Evolutionary conservation across 1,284 basidiomycete genomes (phyloP).

Genomic region (Ganoderma leucocontextum): DNA sequence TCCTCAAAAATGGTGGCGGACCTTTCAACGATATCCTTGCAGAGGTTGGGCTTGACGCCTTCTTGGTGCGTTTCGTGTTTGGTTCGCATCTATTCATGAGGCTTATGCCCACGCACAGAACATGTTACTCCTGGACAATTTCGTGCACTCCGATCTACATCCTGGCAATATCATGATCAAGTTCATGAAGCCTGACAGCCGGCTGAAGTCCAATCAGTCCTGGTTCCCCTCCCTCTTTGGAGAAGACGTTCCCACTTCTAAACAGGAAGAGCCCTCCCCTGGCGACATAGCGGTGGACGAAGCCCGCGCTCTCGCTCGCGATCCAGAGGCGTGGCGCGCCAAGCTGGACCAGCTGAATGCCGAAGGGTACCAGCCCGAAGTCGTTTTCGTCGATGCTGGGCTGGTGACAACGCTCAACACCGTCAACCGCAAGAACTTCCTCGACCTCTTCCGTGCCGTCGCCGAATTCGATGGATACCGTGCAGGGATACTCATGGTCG

Average conservation of each 20-base stretch:
- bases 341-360: slow-evolving; percentile 72
- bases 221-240: slow-evolving; percentile 55
- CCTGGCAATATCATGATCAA: slow-evolving; percentile 99
- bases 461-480: slow-evolving; percentile 97
- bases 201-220: slow-evolving; percentile 59
- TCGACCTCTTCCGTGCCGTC: slow-evolving; percentile 96
- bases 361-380: slow-evolving; percentile 90
- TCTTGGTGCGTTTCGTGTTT: slow-evolving; percentile 68
- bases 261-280: not conserved
- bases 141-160: slow-evolving; percentile 95
- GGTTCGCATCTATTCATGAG: not conserved
- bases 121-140: slow-evolving; percentile 98
- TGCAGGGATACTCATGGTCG: slow-evolving; percentile 95
- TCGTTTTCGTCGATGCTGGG: slow-evolving; percentile 97
- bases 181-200: slow-evolving; percentile 81
- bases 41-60: slow-evolving; percentile 94
- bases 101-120: slow-evolving; percentile 61
- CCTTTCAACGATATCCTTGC: slow-evolving; percentile 92
- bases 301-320: slow-evolving; percentile 65
- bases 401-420: slow-evolving; percentile 89
- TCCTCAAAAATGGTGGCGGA: slow-evolving; percentile 90
- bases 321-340: slow-evolving; percentile 74
- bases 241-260: not conserved
- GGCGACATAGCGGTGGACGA: slow-evolving; percentile 79
- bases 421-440: slow-evolving; percentile 89